Conservation (phyloP, 2,329 filamentous ascomycete species). For the Botrytis paeoniae region DNA sequence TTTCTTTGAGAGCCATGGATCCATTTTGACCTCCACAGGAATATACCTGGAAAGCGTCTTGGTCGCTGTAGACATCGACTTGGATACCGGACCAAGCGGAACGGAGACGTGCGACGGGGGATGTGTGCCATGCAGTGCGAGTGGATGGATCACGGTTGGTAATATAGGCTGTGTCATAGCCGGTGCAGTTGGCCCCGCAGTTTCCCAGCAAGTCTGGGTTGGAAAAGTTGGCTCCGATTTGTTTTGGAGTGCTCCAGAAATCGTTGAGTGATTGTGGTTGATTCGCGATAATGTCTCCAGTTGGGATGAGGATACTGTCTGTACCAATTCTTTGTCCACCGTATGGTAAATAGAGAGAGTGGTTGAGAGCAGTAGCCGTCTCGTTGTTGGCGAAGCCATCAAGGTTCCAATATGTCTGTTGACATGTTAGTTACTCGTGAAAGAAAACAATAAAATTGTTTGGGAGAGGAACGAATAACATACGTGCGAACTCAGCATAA, state of each 20-base stretch:
- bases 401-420: slow-evolving; percentile 77
- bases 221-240: slow-evolving; percentile 67
- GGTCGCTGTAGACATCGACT: slow-evolving; percentile 77
- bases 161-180: slow-evolving; percentile 74
- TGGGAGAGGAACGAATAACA: slow-evolving; percentile 10
- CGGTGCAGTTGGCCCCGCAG: slow-evolving; percentile 78
- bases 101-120: slow-evolving; percentile 63
- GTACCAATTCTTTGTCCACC: slow-evolving; percentile 65
- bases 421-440: not conserved
- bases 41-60: slow-evolving; percentile 87
- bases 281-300: slow-evolving; percentile 71
- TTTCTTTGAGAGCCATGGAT: slow-evolving; percentile 62
- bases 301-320: slow-evolving; percentile 72
- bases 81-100: slow-evolving; percentile 79
- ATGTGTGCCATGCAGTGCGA: slow-evolving; percentile 61
- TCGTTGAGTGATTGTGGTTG: slow-evolving; percentile 67
- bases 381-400: slow-evolving; percentile 75
- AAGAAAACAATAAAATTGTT: not conserved
- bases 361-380: slow-evolving; percentile 63
- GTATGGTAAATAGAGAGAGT: slow-evolving; percentile 71
- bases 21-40: slow-evolving; percentile 77
- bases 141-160: slow-evolving; percentile 59
- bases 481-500: slow-evolving; percentile 69
- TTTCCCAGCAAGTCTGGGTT: slow-evolving; percentile 63
- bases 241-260: slow-evolving; percentile 79